Conservation (phyloP, 139 green algal genomes). For the Spirogloea muscicola region DNA sequence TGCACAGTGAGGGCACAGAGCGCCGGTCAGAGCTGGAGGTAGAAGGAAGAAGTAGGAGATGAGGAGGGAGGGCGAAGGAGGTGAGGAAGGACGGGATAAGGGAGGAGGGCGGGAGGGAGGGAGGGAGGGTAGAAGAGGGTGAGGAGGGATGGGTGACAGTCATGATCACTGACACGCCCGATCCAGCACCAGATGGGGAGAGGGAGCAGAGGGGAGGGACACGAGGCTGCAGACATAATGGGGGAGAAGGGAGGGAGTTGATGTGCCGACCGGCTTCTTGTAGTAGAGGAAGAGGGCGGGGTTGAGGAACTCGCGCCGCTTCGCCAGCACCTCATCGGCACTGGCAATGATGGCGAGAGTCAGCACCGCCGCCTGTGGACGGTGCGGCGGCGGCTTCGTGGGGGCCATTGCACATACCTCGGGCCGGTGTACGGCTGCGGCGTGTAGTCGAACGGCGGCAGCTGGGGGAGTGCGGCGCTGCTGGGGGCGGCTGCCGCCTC, state of each 20-base stretch:
- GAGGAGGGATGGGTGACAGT: background rate
- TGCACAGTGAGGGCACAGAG: background rate
- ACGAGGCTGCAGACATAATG: background rate
- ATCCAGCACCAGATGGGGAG: background rate
- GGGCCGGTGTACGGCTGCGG: slow-evolving; percentile 78
- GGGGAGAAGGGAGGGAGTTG: slow-evolving; percentile 1
- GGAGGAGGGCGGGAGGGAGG: background rate
- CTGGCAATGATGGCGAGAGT: no score
- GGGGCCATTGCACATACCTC: no score
- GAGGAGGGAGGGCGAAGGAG: background rate
- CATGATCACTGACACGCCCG: slow-evolving; percentile 59
- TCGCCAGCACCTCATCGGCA: slow-evolving; percentile 64
- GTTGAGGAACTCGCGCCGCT: slow-evolving; percentile 76
- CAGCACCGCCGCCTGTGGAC: no score
- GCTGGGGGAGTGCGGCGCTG: background rate
- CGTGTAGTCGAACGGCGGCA: slow-evolving; percentile 60
- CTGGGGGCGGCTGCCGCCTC: background rate
- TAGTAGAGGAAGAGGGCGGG: slow-evolving; percentile 82
- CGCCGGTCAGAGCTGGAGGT: background rate
- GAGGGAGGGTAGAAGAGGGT: background rate
- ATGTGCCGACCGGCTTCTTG: slow-evolving; percentile 63
- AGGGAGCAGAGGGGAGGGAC: background rate
- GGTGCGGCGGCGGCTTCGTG: no score
- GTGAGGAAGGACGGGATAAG: background rate
- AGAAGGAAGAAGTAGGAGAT: background rate